These are phyloP conservation scores for Cyberlindnera mycetangii DNA, from an alignment of 805 yeast species.

Conservation along the genomic window DNA sequence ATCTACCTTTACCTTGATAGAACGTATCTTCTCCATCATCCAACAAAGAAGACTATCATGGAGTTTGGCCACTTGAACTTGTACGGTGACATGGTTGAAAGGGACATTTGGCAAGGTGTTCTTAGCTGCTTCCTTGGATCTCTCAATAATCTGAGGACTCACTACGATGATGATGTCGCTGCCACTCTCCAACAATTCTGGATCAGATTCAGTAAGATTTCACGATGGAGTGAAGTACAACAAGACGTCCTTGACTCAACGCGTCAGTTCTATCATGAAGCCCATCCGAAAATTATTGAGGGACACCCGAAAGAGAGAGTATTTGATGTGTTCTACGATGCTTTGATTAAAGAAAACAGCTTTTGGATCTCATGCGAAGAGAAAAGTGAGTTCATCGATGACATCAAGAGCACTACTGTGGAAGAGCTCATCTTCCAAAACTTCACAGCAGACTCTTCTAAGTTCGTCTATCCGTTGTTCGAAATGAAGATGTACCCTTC, in stretches of 20 bases:
- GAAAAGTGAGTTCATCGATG: background rate
- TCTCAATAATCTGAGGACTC: slow-evolving; percentile 8
- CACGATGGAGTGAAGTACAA: slow-evolving; percentile 9
- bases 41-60: slow-evolving; percentile 20
- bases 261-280: slow-evolving; percentile 4
- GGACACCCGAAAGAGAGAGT: background rate
- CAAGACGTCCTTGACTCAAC: background rate
- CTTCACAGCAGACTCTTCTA: slow-evolving; percentile 5
- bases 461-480: slow-evolving; percentile 16
- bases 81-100: slow-evolving; percentile 10
- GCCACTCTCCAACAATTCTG: slow-evolving; percentile 5
- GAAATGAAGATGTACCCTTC: slow-evolving; percentile 5
- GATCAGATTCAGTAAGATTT: slow-evolving; percentile 3
- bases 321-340: slow-evolving; percentile 8
- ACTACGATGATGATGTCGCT: background rate
- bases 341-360: slow-evolving; percentile 9
- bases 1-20: slow-evolving; percentile 24
- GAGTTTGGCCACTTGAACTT: slow-evolving; percentile 12
- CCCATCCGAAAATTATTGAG: slow-evolving; percentile 5
- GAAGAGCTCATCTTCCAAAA: slow-evolving; percentile 10
- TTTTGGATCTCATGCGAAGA: slow-evolving; percentile 15
- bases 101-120: slow-evolving; percentile 9
- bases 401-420: slow-evolving; percentile 3
- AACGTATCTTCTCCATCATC: slow-evolving; percentile 27
- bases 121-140: slow-evolving; percentile 2